phyloP scores from a whole-genome alignment of 164 flowering plant species.

The Umbellularia californica region DNA sequence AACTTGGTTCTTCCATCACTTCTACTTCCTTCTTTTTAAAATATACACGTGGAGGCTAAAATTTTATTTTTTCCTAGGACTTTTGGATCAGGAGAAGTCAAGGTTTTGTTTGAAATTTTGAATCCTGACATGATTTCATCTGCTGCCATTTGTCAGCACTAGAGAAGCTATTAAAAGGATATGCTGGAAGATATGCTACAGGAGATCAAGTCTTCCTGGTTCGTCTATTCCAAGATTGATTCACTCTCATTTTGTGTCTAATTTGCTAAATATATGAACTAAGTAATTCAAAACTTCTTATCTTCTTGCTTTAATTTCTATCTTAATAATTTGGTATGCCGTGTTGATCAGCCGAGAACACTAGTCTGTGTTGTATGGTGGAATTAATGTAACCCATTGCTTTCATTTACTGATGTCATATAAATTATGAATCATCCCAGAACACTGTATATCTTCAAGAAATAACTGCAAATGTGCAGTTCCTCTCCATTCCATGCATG shows the following conservation, averaged over 20 bases:
- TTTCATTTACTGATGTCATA: not conserved
- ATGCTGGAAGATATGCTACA: conserved; percentile 75
- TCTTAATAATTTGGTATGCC: not conserved
- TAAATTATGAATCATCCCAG: not conserved
- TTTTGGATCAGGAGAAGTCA: not conserved
- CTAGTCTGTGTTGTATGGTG: not conserved
- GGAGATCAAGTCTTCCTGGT: conserved; percentile 85
- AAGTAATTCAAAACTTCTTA: not conserved
- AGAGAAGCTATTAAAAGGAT: conserved; percentile 56
- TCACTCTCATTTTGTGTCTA: not conserved
- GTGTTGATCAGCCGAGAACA: not conserved
- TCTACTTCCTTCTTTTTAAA: no score
- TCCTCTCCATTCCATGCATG: not conserved
- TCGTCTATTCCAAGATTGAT: conserved; percentile 2
- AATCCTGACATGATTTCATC: not conserved
- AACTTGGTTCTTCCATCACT: no score
- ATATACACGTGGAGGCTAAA: no score
- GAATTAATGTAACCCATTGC: not conserved
- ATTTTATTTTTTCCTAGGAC: no score
- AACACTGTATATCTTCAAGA: not conserved
- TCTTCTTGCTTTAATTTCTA: not conserved
- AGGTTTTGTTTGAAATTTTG: not conserved
- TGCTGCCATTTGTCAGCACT: conserved; percentile 52
- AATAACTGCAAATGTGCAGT: not conserved
- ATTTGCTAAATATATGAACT: not conserved